Conservation (phyloP, 2,329 filamentous ascomycete species). For the Bipolaris victoriae region DNA sequence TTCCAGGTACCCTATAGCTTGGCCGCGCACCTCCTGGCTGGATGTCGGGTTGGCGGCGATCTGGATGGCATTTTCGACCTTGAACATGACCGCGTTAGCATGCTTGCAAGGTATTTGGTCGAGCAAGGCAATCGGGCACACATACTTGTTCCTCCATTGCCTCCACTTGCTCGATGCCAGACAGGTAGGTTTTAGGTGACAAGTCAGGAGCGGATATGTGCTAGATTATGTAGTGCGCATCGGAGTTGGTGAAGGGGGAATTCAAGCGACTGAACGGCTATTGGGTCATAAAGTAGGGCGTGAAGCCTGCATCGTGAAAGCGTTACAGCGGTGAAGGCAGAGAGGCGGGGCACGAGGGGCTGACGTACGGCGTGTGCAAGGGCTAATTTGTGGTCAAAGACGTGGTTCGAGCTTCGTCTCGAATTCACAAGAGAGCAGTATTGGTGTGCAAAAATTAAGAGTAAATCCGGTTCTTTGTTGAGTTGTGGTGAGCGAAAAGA, state of each 20-base stretch:
- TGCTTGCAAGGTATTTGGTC: background rate
- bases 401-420: slow-evolving; percentile 1
- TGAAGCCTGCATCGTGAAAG: slow-evolving; percentile 43
- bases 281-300: slow-evolving; percentile 41
- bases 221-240: slow-evolving; percentile 27
- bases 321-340: slow-evolving; percentile 44
- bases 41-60: slow-evolving; percentile 86
- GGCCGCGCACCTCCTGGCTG: slow-evolving; percentile 73
- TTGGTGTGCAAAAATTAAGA: slow-evolving; percentile 1
- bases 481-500: slow-evolving; percentile 23
- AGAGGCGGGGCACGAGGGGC: slow-evolving; percentile 38
- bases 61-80: slow-evolving; percentile 95
- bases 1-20: slow-evolving; percentile 80
- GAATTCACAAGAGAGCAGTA: background rate
- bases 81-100: slow-evolving; percentile 4
- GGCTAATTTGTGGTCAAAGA: slow-evolving; percentile 15
- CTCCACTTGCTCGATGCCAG: slow-evolving; percentile 38
- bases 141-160: slow-evolving; percentile 50
- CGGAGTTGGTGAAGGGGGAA: slow-evolving; percentile 23
- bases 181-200: slow-evolving; percentile 25
- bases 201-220: slow-evolving; percentile 17
- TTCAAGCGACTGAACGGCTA: slow-evolving; percentile 37
- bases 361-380: slow-evolving; percentile 31
- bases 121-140: slow-evolving; percentile 1
- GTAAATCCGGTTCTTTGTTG: slow-evolving; percentile 22